Base-by-base conservation (phyloP, 495 filamentous ascomycete genomes). In the Xylaria scruposa region DNA sequence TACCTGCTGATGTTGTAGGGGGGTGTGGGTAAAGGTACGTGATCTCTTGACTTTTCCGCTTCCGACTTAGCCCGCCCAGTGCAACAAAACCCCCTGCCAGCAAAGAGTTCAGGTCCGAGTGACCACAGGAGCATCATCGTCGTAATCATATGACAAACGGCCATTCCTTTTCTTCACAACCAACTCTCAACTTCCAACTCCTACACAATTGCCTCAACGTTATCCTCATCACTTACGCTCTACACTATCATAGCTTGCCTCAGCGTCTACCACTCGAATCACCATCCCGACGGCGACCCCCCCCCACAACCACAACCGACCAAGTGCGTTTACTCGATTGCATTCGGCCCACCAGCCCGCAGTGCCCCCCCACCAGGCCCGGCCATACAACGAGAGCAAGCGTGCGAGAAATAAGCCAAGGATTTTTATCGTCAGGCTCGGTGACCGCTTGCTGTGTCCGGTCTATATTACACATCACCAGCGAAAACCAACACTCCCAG, bases 351-450 rank as follows among this genome's bases (percentile, higher is more conserved):
- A 44, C 67, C 60, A 63, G 67, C 21, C 69, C 54, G 19, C 59
- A 71, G 60, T 24, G 70, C 65, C 75, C 77, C 77, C 77, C 76
- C 77, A 76, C 75, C 64, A 71, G 72, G 68, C 73, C 75, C 70
- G 70, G 68, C 72, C 67, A 47, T 42, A 65, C 72, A 73, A 73
- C 51, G 62, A 72, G 19, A 61, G 46, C 64, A 65, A 72, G 63
- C 19, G 12, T 68, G 70, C 40, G 74, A 72, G 67, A 73, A 74
- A 71, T 71, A 67, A 51, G 49, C 49, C 38, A 38, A 58, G 51
- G 15, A 19, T 72, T 49, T 60, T 31, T n/a, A 33, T 40, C 17
- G 29, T 53, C 6, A 24, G 58, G 19, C 46, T 31, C 19, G 38
- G 38, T 10, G 8, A 36, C 58, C 58, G n/a, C 10, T 60, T 5